Base-by-base conservation (phyloP, 1,284 basidiomycete species). In the Coriolopsis trogii region DNA sequence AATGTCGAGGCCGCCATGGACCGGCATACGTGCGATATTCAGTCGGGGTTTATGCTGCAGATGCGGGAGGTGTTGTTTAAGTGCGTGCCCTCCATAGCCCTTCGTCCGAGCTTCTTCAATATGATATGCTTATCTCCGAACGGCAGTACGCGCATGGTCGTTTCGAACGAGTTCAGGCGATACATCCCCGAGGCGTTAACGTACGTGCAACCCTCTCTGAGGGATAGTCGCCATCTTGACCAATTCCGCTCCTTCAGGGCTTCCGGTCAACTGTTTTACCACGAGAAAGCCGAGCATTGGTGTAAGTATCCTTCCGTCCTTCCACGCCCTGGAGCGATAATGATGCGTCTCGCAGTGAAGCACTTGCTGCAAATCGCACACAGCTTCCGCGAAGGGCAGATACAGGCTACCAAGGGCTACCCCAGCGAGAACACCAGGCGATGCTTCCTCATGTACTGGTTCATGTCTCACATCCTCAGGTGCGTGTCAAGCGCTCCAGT, bases 1-100 rank as follows among this genome's bases (percentile, higher is more conserved):
- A 70, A 68, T 3, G 78, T 91, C 36, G 88, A 89, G 62, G 67
- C 72, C 23, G 79, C 82, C 12, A 66, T 90, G 40, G 77, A 86
- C 59, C 69, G 68, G 29, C 88, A 90, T 62, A 82, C 78, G 1
- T 91, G 88, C 64, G 73, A 71, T 10, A 74, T 86, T 38, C 88
- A 90, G 67, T 73, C 79, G 51, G 75, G 81, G 3, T 87, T 80
- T 58, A 72, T 90, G 36, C 89, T 80, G 62, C 80, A 84, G 54
- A 86, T 83, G 38, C 74, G 87, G 41, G 89, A 90, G 62, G 85
- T 81, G 62, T 71, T 89, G 25, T 89, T 89, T 73, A 88, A 87
- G 88, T 89, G 63, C 65, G 85, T 69, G n/a, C 13, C 41, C n/a
- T 41, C 3, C 49, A 18, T 2, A 20, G 12, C 23, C 29, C 16